phyloP scores from a whole-genome alignment of 2,329 filamentous ascomycete genomes.

The Torrubiellomyces zombiae region DNA sequence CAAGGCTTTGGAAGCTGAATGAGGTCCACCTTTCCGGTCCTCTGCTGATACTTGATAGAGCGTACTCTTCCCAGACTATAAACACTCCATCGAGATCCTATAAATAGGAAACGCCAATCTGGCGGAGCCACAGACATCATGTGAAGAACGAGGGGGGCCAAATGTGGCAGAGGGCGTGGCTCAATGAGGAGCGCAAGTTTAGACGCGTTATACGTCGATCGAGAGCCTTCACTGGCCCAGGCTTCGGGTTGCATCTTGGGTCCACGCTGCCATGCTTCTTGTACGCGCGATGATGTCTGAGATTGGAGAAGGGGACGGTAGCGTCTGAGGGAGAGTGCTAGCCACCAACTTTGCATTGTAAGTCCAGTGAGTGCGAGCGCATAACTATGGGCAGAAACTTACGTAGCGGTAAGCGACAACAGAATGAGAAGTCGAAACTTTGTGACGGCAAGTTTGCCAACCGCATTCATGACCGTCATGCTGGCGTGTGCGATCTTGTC shows the following conservation, averaged over 20 bases:
- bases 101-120: constrained; percentile 37
- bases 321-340: constrained; percentile 24
- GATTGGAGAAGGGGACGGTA: constrained; percentile 26
- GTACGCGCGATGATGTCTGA: constrained; percentile 18
- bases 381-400: constrained; percentile 6
- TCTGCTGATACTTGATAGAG: constrained; percentile 30
- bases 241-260: too few species aligned
- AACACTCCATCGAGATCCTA: constrained; percentile 31
- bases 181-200: constrained; percentile 38
- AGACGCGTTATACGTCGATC: too few species aligned
- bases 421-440: constrained; percentile 17
- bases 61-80: constrained; percentile 25
- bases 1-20: constrained; percentile 30
- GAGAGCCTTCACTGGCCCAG: too few species aligned
- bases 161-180: constrained; percentile 27
- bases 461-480: constrained; percentile 1
- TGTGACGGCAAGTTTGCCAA: constrained; percentile 9
- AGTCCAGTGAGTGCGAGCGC: background rate
- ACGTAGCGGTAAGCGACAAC: constrained; percentile 21
- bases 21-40: constrained; percentile 34
- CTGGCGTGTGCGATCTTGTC: too few species aligned
- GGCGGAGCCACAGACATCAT: constrained; percentile 34
- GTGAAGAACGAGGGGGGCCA: constrained; percentile 32
- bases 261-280: constrained; percentile 22
- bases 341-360: constrained; percentile 25